phyloP scores from a whole-genome alignment of 495 filamentous ascomycete genomes.

The Pyrenula aspistea region DNA sequence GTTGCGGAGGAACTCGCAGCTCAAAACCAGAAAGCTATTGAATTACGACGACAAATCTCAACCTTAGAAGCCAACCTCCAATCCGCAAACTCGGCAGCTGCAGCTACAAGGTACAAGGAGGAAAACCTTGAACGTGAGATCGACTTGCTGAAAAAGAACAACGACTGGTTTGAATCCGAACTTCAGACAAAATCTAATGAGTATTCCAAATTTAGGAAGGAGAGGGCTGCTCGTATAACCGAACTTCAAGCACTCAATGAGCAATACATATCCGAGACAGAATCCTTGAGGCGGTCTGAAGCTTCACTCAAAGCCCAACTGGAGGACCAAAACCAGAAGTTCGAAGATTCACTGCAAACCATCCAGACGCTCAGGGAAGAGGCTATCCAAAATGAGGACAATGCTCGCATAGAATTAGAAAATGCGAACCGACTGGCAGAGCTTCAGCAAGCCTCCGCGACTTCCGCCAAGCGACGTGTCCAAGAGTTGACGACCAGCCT shows the following conservation, averaged over 20 bases:
- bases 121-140: slow-evolving; percentile 81
- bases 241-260: slow-evolving; percentile 83
- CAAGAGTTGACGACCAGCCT: slow-evolving; percentile 69
- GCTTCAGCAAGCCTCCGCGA: slow-evolving; percentile 70
- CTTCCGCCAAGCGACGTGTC: slow-evolving; percentile 66
- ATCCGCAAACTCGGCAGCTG: slow-evolving; percentile 60
- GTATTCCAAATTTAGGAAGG: slow-evolving; percentile 81
- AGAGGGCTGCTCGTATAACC: slow-evolving; percentile 76
- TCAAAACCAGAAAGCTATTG: slow-evolving; percentile 78
- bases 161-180: slow-evolving; percentile 84
- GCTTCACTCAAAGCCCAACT: slow-evolving; percentile 66
- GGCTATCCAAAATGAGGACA: slow-evolving; percentile 62
- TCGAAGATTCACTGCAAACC: slow-evolving; percentile 65
- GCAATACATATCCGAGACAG: slow-evolving; percentile 61
- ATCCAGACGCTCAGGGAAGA: slow-evolving; percentile 81
- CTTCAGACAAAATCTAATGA: slow-evolving; percentile 80
- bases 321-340: slow-evolving; percentile 74
- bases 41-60: slow-evolving; percentile 68
- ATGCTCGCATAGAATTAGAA: slow-evolving; percentile 72
- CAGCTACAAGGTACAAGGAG: slow-evolving; percentile 73
- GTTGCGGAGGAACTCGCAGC: slow-evolving; percentile 75
- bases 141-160: slow-evolving; percentile 71
- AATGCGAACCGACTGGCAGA: slow-evolving; percentile 68
- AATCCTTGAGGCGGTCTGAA: slow-evolving; percentile 66
- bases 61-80: slow-evolving; percentile 72